Evolutionary conservation across 169 alveolate genomes (phyloP), one percentile per base, ranked within the genome.

Genomic region (Eimeria necatrix): DNA sequence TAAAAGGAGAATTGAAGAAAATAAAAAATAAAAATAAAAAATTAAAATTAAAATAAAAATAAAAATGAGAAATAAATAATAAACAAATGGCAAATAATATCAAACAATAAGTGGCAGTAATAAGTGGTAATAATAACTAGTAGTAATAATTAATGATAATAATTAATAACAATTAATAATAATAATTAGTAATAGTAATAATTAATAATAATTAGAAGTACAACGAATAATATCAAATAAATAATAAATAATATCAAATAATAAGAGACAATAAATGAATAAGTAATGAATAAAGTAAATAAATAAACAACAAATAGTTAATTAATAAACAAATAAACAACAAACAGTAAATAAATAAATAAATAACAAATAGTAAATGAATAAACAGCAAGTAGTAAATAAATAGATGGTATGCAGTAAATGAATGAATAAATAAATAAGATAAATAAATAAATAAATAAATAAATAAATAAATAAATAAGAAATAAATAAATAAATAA

Each of bases 361-460:
- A 68, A 7, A 46, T 18, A 10, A 85, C n/a, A 49, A n/a, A 14
- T 7, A 56, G n/a, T 41, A 48, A 24, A 24, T 10, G 83, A 60
- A 52, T 8, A n/a, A 48, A 51, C 3, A 20, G 46, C 61, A 14
- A 51, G 4, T 7, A 14, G 18, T 32, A 48, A 12, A 59, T 26
- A 14, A 41, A 48, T 12, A 22, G 16, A 41, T 71, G 7, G 26
- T 32, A 16, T 48, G 96, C 88, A 88, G 95, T 90, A 84, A 99
- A 96, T 49, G 99, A 97, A 97, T 99, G 99, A 4, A 99, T 99
- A 97, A 98, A 99, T 96, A 99, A 99, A 96, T 99, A 99, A 3
- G 86, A 81, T 94, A 68, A 87, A 7, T 14, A 80, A 26, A 48
- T 52, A 56, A 71, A 51, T 22, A 10, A 61, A 56, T 70, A 64